Base-by-base conservation (phyloP, 2,329 filamentous ascomycete genomes). In the Cercospora citrullina region DNA sequence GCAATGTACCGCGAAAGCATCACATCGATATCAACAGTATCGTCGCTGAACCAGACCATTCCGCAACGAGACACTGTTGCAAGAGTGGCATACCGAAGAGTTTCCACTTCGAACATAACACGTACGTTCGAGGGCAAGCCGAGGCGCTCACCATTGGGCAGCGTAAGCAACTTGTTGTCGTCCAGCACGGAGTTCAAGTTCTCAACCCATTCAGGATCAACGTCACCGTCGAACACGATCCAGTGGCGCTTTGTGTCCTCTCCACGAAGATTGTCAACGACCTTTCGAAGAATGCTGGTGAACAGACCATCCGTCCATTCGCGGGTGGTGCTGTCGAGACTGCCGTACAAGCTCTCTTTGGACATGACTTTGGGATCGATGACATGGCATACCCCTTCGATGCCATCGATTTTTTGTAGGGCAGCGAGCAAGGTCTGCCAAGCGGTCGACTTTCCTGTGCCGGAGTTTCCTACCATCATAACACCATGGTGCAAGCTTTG, bases 311-410 rank as follows among this genome's bases (percentile, higher is more conserved):
- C 96, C 0, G 95, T 99, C 95, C 95, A 99, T 80, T 99, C 95
- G 75, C 95, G 89, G 1, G 95, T 99, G 2, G 95, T 99, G 67
- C 92, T 94, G 79, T 99, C 95, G 60, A 99, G 86, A 74, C 90
- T 97, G 77, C 95, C 95, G 77, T 99, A 99, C 4, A 99, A 84
- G 26, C 92, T 92, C 81, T 99, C 95, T 81, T 99, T 99, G 63
- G 94, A 97, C 95, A 99, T 99, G 80, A 99, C 96, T 83, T 99
- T 99, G 48, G 94, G 96, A 80, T 99, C 95, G 74, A 99, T 99
- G 66, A 99, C 92, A 77, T 99, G 95, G 72, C 89, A 97, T 57
- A 99, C 92, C 33, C 96, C 95, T 80, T 99, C 96, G 6, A 96
- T 86, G 26, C 90, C 90, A 79, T 99, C 95, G 14, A 96, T 92